Percentiles rank a stretch among this genome's conserved stretches.
These are phyloP conservation scores for Auricularia auricula-judae DNA, from an alignment of 768 basidiomycete genomes.

Conservation along the genomic window DNA sequence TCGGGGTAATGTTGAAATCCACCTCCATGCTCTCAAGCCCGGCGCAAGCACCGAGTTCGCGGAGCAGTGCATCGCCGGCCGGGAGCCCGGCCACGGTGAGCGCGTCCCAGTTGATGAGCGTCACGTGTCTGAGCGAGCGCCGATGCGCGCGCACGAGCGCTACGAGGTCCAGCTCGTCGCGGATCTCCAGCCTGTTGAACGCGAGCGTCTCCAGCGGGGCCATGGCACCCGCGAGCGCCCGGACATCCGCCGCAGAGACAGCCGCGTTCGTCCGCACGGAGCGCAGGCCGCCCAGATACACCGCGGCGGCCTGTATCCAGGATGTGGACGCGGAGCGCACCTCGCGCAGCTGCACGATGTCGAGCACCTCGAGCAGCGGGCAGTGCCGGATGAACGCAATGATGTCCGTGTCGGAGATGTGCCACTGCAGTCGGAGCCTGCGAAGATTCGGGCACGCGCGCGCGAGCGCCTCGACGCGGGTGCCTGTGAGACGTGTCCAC, in stretches of 20 bases:
- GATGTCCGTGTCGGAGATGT: not conserved
- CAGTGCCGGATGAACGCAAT: not conserved
- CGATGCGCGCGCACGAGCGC: not conserved
- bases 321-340: not conserved
- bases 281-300: not conserved
- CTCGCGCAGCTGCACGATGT: not conserved
- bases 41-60: not conserved
- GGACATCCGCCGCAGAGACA: not conserved
- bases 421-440: not conserved
- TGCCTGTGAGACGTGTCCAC: not conserved
- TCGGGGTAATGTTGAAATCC: not conserved
- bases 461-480: not conserved
- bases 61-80: not conserved
- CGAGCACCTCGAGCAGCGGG: not conserved
- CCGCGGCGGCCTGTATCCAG: not conserved
- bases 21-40: not conserved
- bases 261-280: not conserved
- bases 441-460: not conserved
- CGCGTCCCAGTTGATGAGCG: not conserved
- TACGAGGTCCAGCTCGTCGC: not conserved
- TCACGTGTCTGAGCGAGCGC: not conserved
- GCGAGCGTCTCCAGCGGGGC: not conserved
- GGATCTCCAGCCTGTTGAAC: not conserved
- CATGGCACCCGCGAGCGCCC: not conserved
- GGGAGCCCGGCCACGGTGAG: not conserved